Conservation (phyloP, 192 early-diverging fungal genomes). For the Backusella mclennaniae region DNA sequence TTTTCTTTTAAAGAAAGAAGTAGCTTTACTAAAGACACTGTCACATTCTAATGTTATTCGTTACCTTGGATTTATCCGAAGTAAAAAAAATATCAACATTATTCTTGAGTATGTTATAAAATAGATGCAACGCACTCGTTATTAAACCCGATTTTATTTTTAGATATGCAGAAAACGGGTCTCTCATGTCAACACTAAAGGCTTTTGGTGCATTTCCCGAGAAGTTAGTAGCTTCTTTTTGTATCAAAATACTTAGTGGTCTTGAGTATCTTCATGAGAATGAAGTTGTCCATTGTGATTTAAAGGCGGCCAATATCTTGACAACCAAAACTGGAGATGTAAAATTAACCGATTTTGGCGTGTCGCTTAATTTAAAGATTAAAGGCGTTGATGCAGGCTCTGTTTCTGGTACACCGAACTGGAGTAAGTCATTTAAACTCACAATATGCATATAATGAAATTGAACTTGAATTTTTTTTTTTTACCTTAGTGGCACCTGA, state of each 20-base stretch:
- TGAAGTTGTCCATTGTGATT: conserved; percentile 90
- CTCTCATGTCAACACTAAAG: conserved; percentile 78
- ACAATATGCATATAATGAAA: background rate
- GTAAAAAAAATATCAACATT: conserved; percentile 72
- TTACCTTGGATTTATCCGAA: conserved; percentile 80
- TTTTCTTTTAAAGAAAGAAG: conserved; percentile 54
- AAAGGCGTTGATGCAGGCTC: conserved; percentile 60
- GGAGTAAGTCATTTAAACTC: conserved; percentile 51
- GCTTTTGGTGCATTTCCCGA: conserved; percentile 92
- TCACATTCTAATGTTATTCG: conserved; percentile 82
- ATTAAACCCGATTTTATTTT: background rate
- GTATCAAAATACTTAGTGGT: conserved; percentile 86
- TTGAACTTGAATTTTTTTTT: background rate
- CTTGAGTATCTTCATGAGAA: conserved; percentile 87
- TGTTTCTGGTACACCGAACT: conserved; percentile 83
- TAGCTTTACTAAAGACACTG: conserved; percentile 82
- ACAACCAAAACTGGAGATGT: conserved; percentile 96
- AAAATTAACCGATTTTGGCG: conserved; percentile 96
- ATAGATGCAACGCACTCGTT: background rate
- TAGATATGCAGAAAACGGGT: conserved; percentile 87
- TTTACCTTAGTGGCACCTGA: conserved; percentile 69
- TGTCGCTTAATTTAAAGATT: conserved; percentile 83
- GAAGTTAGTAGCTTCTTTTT: conserved; percentile 82
- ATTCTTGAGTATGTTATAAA: conserved; percentile 62
- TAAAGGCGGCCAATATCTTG: conserved; percentile 96